Evolutionary conservation across 2,329 filamentous ascomycete genomes (phyloP).

Genomic region (Phaeosphaeriaceae sp.): DNA sequence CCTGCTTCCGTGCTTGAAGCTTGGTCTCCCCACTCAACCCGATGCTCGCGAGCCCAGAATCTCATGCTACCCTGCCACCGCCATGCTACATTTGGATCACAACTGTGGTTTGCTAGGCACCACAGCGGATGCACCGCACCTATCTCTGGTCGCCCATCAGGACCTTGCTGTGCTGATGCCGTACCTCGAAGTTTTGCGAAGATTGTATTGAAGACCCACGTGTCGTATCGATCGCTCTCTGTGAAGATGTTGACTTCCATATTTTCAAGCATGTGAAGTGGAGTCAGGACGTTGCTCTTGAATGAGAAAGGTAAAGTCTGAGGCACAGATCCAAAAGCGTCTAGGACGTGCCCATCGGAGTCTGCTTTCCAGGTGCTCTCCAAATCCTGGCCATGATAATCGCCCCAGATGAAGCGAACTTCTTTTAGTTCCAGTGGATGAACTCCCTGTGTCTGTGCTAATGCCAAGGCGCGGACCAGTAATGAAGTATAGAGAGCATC

Average conservation of each 20-base stretch:
- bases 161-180: conserved; percentile 77
- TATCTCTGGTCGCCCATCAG: conserved; percentile 85
- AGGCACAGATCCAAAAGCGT: conserved; percentile 41
- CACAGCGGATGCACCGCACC: conserved; percentile 94
- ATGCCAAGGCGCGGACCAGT: conserved; percentile 65
- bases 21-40: conserved; percentile 59
- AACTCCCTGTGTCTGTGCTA: conserved; percentile 66
- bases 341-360: conserved; percentile 14
- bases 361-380: conserved; percentile 27
- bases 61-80: conserved; percentile 86
- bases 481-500: conserved; percentile 68
- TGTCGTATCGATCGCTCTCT: conserved; percentile 64
- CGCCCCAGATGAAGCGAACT: conserved; percentile 71
- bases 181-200: conserved; percentile 92
- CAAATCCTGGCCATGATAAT: conserved; percentile 56
- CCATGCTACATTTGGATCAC: conserved; percentile 93
- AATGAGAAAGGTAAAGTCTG: conserved; percentile 81
- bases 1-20: conserved; percentile 57
- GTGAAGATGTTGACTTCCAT: conserved; percentile 83
- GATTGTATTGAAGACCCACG: conserved; percentile 89
- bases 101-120: conserved; percentile 96
- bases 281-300: conserved; percentile 75
- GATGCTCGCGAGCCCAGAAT: conserved; percentile 68
- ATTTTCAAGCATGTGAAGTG: conserved; percentile 80
- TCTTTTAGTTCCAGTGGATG: conserved; percentile 68